Evolutionary conservation across 495 filamentous ascomycete species (phyloP).

Genomic region (Aspergillus indologenus): DNA sequence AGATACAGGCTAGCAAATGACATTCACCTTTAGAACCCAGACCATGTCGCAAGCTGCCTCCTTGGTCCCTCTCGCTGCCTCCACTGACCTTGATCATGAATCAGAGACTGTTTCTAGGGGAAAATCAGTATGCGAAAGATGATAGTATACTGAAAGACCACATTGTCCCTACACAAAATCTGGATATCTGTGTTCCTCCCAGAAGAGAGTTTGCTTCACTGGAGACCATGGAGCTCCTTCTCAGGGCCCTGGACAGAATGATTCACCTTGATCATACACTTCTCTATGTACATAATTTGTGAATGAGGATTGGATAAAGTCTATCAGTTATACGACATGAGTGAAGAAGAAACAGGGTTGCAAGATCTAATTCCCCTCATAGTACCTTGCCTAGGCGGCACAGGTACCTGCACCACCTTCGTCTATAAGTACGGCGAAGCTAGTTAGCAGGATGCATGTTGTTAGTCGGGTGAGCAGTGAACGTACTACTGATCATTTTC

Average conservation of each 20-base stretch:
- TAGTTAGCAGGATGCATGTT: slow-evolving; percentile 2
- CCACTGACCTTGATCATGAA: no score
- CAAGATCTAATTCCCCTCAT: neutral
- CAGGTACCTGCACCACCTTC: slow-evolving; percentile 34
- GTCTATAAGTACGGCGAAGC: slow-evolving; percentile 18
- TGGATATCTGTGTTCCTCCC: neutral
- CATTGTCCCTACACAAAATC: neutral
- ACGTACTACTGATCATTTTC: slow-evolving; percentile 58
- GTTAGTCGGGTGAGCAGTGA: neutral
- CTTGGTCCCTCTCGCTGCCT: neutral
- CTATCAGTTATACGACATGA: slow-evolving; percentile 5
- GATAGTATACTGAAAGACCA: no score
- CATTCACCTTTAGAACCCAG: neutral
- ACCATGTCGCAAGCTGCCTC: neutral
- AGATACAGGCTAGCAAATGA: neutral
- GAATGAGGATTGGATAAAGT: neutral
- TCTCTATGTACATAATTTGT: slow-evolving; percentile 16
- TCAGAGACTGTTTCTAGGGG: neutral
- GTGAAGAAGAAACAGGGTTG: neutral
- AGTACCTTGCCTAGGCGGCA: slow-evolving; percentile 13
- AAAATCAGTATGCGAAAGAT: neutral
- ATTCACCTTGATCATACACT: neutral
- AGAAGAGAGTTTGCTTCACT: no score
- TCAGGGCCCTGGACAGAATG: neutral
- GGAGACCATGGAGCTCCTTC: neutral